Evolutionary conservation across 2,329 filamentous ascomycete species (phyloP), one percentile per base, ranked within the genome.

Genomic region (Alternaria consortialis): DNA sequence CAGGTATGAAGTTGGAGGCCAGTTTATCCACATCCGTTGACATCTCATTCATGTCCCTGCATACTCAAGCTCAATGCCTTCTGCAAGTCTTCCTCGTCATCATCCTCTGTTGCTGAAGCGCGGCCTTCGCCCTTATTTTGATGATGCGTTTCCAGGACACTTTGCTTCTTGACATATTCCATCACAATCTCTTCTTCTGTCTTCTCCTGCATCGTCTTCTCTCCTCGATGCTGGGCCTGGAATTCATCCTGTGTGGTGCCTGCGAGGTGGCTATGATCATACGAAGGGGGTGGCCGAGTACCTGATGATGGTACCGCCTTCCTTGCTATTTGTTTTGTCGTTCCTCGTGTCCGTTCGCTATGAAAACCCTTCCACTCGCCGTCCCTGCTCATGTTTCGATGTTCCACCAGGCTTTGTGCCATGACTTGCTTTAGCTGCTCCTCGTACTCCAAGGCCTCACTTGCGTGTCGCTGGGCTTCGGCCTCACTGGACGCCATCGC

Each of bases 131-230:
- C 64, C 56, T 60, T 64, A 55, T 58, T 71, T 42, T 72, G 65
- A 66, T 82, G 78, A 73, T 88, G 83, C 66, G 89, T 88, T 77
- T 94, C 91, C 1, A 86, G 82, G 25, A 92, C 74, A 74, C 90
- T 92, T 79, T 93, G 90, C 80, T 88, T 90, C 83, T 90, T 91
- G 47, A 92, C 84, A 73, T 91, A 92, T 69, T 91, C 90, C 74
- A 93, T 77, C n/a, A 93, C 86, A 62, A 90, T 87, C 58, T 91
- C 86, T 73, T 93, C 90, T 72, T 93, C 90, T 0, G 84, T 86
- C 72, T 50, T 77, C 78, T 83, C 60, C 61, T 71, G 67, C 4
- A 15, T 63, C 12, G 67, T 66, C 12, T 71, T 69, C 29, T 71
- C 56, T 77, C 34, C 82, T 77, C 5, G 86, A 57, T 67, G 62